phyloP scores from a whole-genome alignment of 2,329 filamentous ascomycete genomes.

The Colletotrichum sp. region DNA sequence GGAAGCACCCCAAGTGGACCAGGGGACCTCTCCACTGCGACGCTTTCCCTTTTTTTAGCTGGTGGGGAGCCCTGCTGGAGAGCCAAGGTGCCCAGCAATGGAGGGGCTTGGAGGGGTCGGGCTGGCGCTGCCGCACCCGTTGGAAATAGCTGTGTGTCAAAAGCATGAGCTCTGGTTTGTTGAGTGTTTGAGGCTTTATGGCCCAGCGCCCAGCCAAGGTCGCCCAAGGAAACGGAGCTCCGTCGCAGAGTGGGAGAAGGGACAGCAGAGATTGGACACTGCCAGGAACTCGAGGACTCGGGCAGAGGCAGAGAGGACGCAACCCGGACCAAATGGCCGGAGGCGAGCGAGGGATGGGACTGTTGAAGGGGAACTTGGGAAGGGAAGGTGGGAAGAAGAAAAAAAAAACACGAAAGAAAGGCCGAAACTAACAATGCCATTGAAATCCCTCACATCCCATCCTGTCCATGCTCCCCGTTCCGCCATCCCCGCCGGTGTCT shows the following conservation, averaged over 20 bases:
- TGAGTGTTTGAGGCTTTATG: slow-evolving; percentile 17
- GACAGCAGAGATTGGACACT: not conserved
- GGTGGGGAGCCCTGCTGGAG: not conserved
- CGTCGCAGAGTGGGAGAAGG: not conserved
- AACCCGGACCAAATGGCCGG: not conserved
- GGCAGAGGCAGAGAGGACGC: not conserved
- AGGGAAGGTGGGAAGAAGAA: not conserved
- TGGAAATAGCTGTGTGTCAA: not conserved
- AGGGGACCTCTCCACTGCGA: not conserved
- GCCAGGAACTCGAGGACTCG: not conserved
- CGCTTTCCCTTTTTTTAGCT: not conserved
- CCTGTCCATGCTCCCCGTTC: not conserved
- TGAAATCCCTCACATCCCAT: not conserved
- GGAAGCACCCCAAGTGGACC: slow-evolving; percentile 1
- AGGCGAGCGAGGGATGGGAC: not conserved
- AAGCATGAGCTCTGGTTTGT: slow-evolving; percentile 17
- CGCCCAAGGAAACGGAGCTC: not conserved
- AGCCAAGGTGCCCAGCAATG: not conserved
- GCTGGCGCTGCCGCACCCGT: not conserved
- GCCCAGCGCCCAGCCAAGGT: not conserved
- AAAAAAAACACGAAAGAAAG: not conserved
- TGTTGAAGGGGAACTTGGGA: not conserved
- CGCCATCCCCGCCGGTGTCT: not conserved
- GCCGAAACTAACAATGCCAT: slow-evolving; percentile 2
- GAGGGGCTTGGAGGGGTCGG: not conserved